A percentile compares a stretch with the other conserved stretches of the same genome.
Conservation (phyloP, 2,329 filamentous ascomycete species). For the Mariannaea sp. region DNA sequence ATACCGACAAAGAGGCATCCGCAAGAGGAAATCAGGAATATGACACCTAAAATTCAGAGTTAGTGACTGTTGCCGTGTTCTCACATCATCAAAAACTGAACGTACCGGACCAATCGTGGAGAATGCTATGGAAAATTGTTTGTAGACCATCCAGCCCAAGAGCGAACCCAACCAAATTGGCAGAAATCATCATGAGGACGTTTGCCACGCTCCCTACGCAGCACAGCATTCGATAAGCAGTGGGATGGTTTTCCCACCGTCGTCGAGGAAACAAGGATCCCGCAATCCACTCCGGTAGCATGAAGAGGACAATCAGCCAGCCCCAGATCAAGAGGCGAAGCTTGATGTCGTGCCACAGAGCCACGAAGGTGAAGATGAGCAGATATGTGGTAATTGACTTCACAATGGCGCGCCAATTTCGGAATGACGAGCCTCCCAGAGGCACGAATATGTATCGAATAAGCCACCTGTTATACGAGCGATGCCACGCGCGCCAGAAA, state of each 20-base stretch:
- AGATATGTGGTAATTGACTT: conserved; percentile 76
- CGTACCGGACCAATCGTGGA: conserved; percentile 73
- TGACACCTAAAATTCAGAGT: conserved; percentile 56
- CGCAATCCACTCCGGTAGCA: conserved; percentile 83
- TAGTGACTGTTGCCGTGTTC: conserved; percentile 17
- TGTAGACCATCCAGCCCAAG: conserved; percentile 87
- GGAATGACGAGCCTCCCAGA: conserved; percentile 71
- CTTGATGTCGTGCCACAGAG: conserved; percentile 97
- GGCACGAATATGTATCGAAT: conserved; percentile 94
- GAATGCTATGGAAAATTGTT: conserved; percentile 74
- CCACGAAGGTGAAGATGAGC: conserved; percentile 92
- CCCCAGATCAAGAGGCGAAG: conserved; percentile 91
- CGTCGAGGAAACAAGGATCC: conserved; percentile 71
- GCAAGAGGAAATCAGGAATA: conserved; percentile 75
- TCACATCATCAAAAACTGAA: not conserved
- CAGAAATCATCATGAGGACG: conserved; percentile 92
- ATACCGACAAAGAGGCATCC: conserved; percentile 79
- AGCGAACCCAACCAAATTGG: conserved; percentile 94
- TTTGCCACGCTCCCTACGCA: conserved; percentile 82
- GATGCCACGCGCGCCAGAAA: conserved; percentile 98
- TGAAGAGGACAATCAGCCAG: conserved; percentile 93
- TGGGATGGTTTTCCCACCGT: conserved; percentile 72
- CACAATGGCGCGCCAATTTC: conserved; percentile 51
- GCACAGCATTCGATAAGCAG: conserved; percentile 78
- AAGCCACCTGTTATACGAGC: conserved; percentile 92